Percentiles rank a stretch among this genome's conserved stretches.
Evolutionary conservation across 768 basidiomycete species (phyloP).

Genomic region (Lentinula sp.): DNA sequence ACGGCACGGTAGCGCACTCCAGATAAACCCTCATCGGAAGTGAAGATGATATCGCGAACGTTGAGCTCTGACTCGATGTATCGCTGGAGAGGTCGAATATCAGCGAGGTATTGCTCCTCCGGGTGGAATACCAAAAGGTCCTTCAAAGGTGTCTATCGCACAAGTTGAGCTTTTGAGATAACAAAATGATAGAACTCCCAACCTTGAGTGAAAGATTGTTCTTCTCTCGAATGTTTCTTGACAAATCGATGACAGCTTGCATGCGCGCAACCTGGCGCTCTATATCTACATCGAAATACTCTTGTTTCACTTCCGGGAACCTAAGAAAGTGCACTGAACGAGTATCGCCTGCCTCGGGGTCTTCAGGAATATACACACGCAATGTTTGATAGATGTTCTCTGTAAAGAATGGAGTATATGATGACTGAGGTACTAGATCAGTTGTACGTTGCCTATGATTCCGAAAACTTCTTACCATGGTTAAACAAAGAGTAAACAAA

Average conservation of each 20-base stretch:
- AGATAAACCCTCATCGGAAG: conserved; percentile 77
- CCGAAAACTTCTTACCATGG: conserved; percentile 62
- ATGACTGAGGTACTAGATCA: conserved; percentile 44
- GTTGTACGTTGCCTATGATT: not conserved
- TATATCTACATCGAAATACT: conserved; percentile 91
- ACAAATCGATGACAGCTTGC: conserved; percentile 92
- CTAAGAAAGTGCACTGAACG: conserved; percentile 93
- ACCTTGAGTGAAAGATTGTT: conserved; percentile 89
- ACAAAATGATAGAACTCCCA: conserved; percentile 9
- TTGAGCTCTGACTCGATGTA: conserved; percentile 96
- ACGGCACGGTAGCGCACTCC: conserved; percentile 88
- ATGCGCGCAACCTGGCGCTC: conserved; percentile 93
- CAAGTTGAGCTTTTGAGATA: not conserved
- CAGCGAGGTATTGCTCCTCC: conserved; percentile 74
- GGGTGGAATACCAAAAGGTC: conserved; percentile 94
- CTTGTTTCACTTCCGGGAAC: conserved; percentile 90
- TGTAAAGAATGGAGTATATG: conserved; percentile 96
- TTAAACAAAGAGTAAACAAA: conserved; percentile 87
- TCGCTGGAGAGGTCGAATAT: conserved; percentile 75
- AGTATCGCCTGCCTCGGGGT: conserved; percentile 64
- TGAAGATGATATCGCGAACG: conserved; percentile 85
- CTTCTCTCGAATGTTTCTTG: conserved; percentile 81
- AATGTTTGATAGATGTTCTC: conserved; percentile 95
- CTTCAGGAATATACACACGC: conserved; percentile 75
- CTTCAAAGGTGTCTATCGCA: conserved; percentile 77